Base-by-base conservation (phyloP, 257 asterid species). In the Forsythia viridissima region DNA sequence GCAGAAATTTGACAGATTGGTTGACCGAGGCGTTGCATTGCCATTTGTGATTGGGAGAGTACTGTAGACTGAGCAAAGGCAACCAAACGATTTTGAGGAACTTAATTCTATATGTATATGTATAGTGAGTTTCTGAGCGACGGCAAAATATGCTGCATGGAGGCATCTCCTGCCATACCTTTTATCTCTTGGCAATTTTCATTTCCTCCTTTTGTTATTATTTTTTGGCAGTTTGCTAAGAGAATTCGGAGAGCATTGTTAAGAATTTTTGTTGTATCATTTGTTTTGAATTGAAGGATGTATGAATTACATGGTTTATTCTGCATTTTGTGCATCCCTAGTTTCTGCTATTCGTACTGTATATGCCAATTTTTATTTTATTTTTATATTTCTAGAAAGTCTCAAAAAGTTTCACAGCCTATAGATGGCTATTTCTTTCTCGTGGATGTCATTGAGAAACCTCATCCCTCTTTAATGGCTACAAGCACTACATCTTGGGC, bases 141-240 rank as follows among this genome's bases (percentile, higher is more conserved):
- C 77, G 40, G 84, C 73, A 72, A 80, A 80, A 75, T 85, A 80
- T 79, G 84, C 76, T 75, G 87, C 76, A n/a, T 75, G 82, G 84
- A 79, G 84, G 80, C 73, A 79, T 78, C 76, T 80, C 79, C 78
- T 82, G 81, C 87, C 77, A 65, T 79, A 43, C 61, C 82, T 81
- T 42, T 34, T 84, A 81, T 59, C 73, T 84, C 83, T 81, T 76
- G 84, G 83, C 87, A 40, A 75, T 43, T 84, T 76, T 82, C 77
- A 77, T 73, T 36, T 72, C 86, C 57, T 82, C 80, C 42, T 80
- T 42, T 76, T 80, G 81, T 85, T 82, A 84, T 63, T 21, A 63
- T 80, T 84, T 86, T 77, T 78, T 84, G 90, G 86, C 86, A 83
- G 79, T 78, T 76, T 82, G 91, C 88, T 78, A 65, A 82, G 87